These are phyloP conservation scores for Myxozyma melibiosi DNA, from an alignment of 805 yeast genomes.

Conservation along the genomic window DNA sequence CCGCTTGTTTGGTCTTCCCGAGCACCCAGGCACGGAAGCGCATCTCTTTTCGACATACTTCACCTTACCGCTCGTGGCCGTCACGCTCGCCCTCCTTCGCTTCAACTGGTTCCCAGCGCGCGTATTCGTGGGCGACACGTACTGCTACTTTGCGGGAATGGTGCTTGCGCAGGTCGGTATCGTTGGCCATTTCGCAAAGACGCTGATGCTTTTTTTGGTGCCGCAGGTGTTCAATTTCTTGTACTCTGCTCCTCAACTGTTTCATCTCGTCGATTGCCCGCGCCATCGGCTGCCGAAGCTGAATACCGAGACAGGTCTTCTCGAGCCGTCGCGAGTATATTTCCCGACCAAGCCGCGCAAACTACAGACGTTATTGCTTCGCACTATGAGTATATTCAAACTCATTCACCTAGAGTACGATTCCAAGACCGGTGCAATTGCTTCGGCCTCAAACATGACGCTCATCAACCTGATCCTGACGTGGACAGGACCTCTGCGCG, in stretches of 20 bases:
- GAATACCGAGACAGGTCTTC: constrained; percentile 63
- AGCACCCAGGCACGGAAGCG: constrained; percentile 67
- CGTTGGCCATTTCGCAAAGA: constrained; percentile 93
- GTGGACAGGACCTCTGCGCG: constrained; percentile 88
- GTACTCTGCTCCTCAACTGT: constrained; percentile 90
- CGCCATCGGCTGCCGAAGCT: constrained; percentile 89
- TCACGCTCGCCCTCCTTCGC: constrained; percentile 70
- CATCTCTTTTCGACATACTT: constrained; percentile 81
- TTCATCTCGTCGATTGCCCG: constrained; percentile 88
- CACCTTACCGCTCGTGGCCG: constrained; percentile 84
- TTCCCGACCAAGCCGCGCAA: constrained; percentile 36
- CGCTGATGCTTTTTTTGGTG: constrained; percentile 77
- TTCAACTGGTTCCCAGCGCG: constrained; percentile 89
- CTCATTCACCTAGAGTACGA: constrained; percentile 52
- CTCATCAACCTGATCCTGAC: constrained; percentile 80
- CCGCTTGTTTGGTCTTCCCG: constrained; percentile 23
- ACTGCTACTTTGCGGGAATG: constrained; percentile 98
- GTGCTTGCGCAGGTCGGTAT: constrained; percentile 97
- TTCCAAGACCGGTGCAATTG: constrained; percentile 39
- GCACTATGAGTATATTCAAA: constrained; percentile 50
- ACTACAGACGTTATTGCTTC: constrained; percentile 43
- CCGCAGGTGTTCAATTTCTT: constrained; percentile 91
- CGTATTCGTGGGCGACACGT: constrained; percentile 97
- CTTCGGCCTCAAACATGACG: constrained; percentile 77
- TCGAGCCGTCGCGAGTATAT: constrained; percentile 65